Base-by-base conservation (phyloP, 805 yeast species). In the Starmerella davenportii region DNA sequence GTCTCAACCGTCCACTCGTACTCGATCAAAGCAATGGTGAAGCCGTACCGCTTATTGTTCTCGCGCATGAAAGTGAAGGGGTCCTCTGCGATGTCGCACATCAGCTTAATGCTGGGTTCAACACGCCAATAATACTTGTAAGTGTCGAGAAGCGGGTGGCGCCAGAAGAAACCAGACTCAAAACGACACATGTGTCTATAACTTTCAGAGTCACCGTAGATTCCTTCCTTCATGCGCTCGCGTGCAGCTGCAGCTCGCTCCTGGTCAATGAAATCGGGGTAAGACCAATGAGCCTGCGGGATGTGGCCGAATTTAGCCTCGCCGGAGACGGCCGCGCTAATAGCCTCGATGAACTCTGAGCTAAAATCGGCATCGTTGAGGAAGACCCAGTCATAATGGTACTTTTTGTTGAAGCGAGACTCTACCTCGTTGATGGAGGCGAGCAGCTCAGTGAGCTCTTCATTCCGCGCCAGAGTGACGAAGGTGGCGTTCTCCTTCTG, bases 181-280 rank as follows among this genome's bases (percentile, higher is more conserved):
- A 73, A 79, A 34, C 82, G 72, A 55, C 92, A 79, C 93, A 79
- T 79, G 53, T 75, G 77, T 45, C 87, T 63, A 53, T 79, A 79
- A 15, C 72, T 61, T 38, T 70, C 69, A 14, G 69, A 62, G 13
- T 60, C 70, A 14, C 76, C 84, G 52, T 78, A 78, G 11, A 68
- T 60, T 21, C 74, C 64, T 17, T 61, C 57, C 13, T 39, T 36
- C 72, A 74, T 65, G 37, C 55, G 52, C 37, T 61, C 52, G 38
- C 77, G 61, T 11, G 65, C 59, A 36, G 55, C 51, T 4, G 61
- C 63, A 24, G 76, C 73, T 44, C 56, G 61, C 2, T 63, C 64
- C 41, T 58, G 60, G 51, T 79, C 76, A 41, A 79, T 72, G 68
- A 70, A 71, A 1, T 55, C 57, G 0, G 93, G 93, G 45, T 73